These are phyloP conservation scores for Boechera retrofracta DNA, from an alignment of 345 rosid species.

Conservation along the genomic window DNA sequence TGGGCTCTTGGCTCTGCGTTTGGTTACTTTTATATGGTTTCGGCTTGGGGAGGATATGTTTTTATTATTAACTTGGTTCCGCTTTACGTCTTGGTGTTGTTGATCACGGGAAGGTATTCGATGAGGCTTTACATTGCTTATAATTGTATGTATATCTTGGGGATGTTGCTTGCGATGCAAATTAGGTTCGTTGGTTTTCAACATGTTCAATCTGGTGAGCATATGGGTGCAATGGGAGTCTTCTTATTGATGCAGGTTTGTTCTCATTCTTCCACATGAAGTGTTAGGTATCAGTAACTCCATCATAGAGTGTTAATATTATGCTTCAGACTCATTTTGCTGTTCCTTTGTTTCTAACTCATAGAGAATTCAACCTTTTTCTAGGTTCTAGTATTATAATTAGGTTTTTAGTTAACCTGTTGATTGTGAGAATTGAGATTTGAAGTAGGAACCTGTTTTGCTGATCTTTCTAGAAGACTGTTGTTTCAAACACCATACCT, in stretches of 20 bases:
- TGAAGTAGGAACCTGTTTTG: slow-evolving; percentile 7
- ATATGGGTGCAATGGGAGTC: slow-evolving; percentile 98
- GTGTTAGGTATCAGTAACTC: neutral
- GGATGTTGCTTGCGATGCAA: slow-evolving; percentile 99
- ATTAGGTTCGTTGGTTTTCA: slow-evolving; percentile 98
- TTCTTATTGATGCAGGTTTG: slow-evolving; percentile 96
- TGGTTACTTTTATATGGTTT: slow-evolving; percentile 97
- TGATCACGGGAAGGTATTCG: slow-evolving; percentile 93
- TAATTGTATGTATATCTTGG: slow-evolving; percentile 88
- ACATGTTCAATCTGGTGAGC: slow-evolving; percentile 99
- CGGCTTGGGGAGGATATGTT: slow-evolving; percentile 99
- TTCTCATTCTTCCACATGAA: neutral
- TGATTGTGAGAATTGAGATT: neutral
- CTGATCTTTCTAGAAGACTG: slow-evolving; percentile 1
- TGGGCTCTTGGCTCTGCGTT: slow-evolving; percentile 96
- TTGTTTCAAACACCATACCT: neutral
- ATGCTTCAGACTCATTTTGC: too few species aligned
- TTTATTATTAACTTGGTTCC: slow-evolving; percentile 95
- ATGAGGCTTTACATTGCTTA: slow-evolving; percentile 93
- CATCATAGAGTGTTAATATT: too few species aligned
- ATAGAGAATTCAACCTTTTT: neutral
- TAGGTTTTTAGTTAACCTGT: slow-evolving; percentile 16
- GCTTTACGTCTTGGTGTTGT: slow-evolving; percentile 88
- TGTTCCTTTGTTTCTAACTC: too few species aligned
- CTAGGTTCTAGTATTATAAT: neutral